Percentiles rank a stretch among this genome's conserved stretches.
Conservation (phyloP, 2,329 filamentous ascomycete species). For the Paecilomyces formosus region DNA sequence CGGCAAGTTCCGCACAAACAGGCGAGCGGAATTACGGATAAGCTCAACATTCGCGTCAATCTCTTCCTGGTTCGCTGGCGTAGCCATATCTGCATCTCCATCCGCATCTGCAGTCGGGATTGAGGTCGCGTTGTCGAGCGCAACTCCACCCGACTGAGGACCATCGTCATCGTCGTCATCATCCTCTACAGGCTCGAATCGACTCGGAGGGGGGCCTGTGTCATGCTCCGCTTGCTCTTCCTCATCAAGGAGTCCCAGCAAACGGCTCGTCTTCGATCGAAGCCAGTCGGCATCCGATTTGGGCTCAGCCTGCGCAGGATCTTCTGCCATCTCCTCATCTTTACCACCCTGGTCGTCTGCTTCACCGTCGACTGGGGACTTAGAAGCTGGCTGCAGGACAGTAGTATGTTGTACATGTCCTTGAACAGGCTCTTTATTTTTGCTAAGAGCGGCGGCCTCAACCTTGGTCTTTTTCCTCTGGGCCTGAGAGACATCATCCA, state of each 20-base stretch:
- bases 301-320: conserved; percentile 22
- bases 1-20: conserved; percentile 85
- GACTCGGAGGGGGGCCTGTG: neutral
- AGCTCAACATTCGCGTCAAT: conserved; percentile 47
- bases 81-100: neutral
- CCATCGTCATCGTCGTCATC: conserved; percentile 7
- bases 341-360: conserved; percentile 11
- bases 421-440: neutral
- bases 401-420: neutral
- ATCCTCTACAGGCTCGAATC: conserved; percentile 18
- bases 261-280: conserved; percentile 75
- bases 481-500: conserved; percentile 31
- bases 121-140: conserved; percentile 1
- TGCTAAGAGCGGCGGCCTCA: conserved; percentile 51
- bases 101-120: conserved; percentile 1
- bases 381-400: neutral
- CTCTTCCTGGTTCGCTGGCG: conserved; percentile 12
- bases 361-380: neutral
- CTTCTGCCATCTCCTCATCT: conserved; percentile 10
- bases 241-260: conserved; percentile 77
- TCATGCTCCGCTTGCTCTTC: conserved; percentile 39
- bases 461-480: conserved; percentile 37
- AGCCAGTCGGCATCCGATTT: conserved; percentile 82
- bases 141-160: neutral
- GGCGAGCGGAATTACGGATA: conserved; percentile 64